These are phyloP conservation scores for Vigna radiata DNA, from an alignment of 306 rosid genomes.

Conservation along the genomic window DNA sequence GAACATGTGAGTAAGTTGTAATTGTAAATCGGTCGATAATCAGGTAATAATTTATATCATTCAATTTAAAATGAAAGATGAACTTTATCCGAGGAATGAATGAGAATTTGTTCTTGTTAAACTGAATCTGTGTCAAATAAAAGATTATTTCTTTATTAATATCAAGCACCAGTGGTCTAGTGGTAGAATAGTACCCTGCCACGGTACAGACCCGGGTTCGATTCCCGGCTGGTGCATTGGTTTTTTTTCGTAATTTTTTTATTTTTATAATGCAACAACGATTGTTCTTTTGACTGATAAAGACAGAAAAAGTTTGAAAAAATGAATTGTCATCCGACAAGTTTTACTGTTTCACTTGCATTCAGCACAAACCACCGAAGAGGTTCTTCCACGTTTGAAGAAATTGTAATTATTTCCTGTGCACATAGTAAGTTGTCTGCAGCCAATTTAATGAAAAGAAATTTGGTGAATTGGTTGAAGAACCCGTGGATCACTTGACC, in stretches of 20 bases:
- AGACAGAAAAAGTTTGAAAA: background rate
- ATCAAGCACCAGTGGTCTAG: slow-evolving; percentile 52
- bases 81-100: too few relatives aligned
- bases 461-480: too few relatives aligned
- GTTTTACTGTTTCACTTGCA: too few relatives aligned
- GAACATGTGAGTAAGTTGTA: background rate
- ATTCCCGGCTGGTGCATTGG: slow-evolving; percentile 51
- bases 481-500: too few relatives aligned
- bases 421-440: too few relatives aligned
- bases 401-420: too few relatives aligned
- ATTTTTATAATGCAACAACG: background rate
- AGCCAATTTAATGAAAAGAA: background rate
- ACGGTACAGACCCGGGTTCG: slow-evolving; percentile 55
- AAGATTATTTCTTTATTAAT: accelerated
- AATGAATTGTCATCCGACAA: too few relatives aligned
- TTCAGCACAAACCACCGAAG: too few relatives aligned
- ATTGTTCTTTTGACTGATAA: background rate
- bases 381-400: background rate
- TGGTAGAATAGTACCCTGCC: slow-evolving; percentile 56
- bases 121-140: too few relatives aligned
- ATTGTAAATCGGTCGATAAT: background rate
- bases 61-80: background rate
- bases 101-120: too few relatives aligned
- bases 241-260: too few relatives aligned
- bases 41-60: background rate